Evolutionary conservation across 208 protist species (phyloP).

Genomic region (Leishmania arabica): DNA sequence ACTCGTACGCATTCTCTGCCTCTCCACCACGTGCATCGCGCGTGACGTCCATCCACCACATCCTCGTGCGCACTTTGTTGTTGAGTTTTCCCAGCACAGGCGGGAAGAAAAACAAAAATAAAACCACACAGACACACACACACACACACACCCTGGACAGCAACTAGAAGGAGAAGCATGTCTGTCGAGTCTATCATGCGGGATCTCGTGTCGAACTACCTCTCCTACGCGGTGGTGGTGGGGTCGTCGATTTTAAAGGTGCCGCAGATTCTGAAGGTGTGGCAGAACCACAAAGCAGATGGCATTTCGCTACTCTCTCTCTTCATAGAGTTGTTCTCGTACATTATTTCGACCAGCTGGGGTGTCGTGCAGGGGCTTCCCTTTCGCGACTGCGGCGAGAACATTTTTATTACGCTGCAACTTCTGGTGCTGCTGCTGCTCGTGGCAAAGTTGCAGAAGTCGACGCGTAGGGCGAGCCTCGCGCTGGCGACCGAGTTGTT

Average conservation of each 20-base stretch:
- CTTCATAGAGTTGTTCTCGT: constrained; percentile 73
- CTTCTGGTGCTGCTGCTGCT: constrained; percentile 65
- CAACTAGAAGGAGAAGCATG: constrained; percentile 5
- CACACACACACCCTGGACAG: not conserved
- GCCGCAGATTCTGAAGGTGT: constrained; percentile 85
- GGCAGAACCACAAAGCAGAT: constrained; percentile 47
- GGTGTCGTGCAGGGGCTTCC: constrained; percentile 63
- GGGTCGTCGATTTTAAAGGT: constrained; percentile 84
- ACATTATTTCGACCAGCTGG: constrained; percentile 83
- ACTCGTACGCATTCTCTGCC: not conserved
- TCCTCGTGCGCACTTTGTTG: not conserved
- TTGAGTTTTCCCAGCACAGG: not conserved
- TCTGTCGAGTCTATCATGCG: constrained; percentile 36
- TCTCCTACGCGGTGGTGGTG: constrained; percentile 83
- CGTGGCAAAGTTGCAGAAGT: constrained; percentile 59
- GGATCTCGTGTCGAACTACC: constrained; percentile 60
- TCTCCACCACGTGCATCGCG: not conserved
- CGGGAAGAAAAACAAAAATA: not conserved
- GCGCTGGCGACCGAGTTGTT: constrained; percentile 40
- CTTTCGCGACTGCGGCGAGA: constrained; percentile 84
- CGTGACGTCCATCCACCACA: not conserved
- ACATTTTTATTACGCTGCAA: constrained; percentile 76
- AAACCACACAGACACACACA: not conserved
- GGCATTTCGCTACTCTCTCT: constrained; percentile 73
- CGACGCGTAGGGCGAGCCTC: constrained; percentile 29